Evolutionary conservation across 2,329 filamentous ascomycete genomes (phyloP), one percentile per base, ranked within the genome.

Genomic region (Mariannaea elegans): DNA sequence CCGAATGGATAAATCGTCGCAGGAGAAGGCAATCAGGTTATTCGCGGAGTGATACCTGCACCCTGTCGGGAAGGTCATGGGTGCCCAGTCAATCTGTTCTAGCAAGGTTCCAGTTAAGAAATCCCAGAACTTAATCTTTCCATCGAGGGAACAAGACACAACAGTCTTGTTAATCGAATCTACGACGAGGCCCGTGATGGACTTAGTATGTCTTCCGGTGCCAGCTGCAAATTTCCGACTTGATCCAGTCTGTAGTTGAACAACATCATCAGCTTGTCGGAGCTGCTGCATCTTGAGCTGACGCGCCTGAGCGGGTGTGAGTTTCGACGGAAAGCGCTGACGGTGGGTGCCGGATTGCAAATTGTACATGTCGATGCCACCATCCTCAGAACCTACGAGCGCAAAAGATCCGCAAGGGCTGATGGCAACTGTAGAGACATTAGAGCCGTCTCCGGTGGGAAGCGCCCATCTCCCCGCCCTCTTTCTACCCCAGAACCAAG

Each of bases 401-500:
- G 94, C 94, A 80, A 99, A 99, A 2, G 92, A 97, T 56, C 95
- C 95, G 71, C 95, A 99, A 1, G 92, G 86, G 53, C 92, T 97
- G 61, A 99, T 90, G 10, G 93, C 87, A 18, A 99, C 93, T 52
- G 91, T 94, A 65, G 90, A 87, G 59, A 97, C 94, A 70, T 93
- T 86, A n/a, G 87, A 85, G 16, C 87, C 86, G 76, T 99, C 95
- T 38, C 90, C 86, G 1, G 94, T 97, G 65, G 91, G 88, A 67
- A 99, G 92, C 1, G 91, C 90, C 95, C 95, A 99, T 64, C 95
- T 85, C 10, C 95, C 95, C 47, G 95, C 94, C 69, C 90, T 89
- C 77, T 96, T 97, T 56, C 93, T 89, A 6, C 94, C 95, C 94
- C 95, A 98, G 78, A 97, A 97, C 95, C 95, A 99, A 1, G 95